Evolutionary conservation across 1,139 yeast species (phyloP), one percentile per base, ranked within the genome.

Genomic region (Saccharomyces hybrid): DNA sequence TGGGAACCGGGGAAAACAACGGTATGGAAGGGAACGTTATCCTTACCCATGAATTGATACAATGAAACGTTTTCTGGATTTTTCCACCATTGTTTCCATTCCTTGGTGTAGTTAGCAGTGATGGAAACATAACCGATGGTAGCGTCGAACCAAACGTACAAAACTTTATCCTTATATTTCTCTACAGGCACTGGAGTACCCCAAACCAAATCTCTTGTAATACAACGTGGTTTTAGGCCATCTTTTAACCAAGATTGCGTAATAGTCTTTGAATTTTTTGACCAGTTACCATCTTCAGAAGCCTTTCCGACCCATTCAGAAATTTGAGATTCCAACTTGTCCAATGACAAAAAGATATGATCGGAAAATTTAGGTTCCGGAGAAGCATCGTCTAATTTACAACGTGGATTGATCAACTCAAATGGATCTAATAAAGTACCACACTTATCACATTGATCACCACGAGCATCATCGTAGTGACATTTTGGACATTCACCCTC

Each of bases 91-190:
- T 80, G 69, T 80, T 89, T 82, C 81, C 91, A 88, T 26, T 81
- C 81, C 56, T 87, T 80, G 59, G 89, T 85, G 73, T 91, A 95
- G 71, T 86, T 87, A 32, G 98, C 97, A 46, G 99, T 95, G 66
- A 93, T 93, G 53, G 97, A 89, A 58, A 91, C 84, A 70, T 93
- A 93, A 48, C 99, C 99, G 63, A 93, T 91, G 50, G 96, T 82
- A 48, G 99, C 99, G 74, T 93, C 99, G 63, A 93, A 93, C 99
- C 99, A 93, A 57, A 93, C 99, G 68, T 93, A 93, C 67, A 93
- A 77, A 14, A 93, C 99, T 74, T 93, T 93, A 52, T 89, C 84
- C 62, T 85, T 83, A 74, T 79, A 93, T 48, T 82, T 83, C 61
- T 87, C 83, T 61, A 88, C 75, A 51, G 99, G 99, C 34, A 93